Evolutionary conservation across 495 filamentous ascomycete species (phyloP), one percentile per base, ranked within the genome.

Genomic region (Pseudoneurospora amorphoporcata): DNA sequence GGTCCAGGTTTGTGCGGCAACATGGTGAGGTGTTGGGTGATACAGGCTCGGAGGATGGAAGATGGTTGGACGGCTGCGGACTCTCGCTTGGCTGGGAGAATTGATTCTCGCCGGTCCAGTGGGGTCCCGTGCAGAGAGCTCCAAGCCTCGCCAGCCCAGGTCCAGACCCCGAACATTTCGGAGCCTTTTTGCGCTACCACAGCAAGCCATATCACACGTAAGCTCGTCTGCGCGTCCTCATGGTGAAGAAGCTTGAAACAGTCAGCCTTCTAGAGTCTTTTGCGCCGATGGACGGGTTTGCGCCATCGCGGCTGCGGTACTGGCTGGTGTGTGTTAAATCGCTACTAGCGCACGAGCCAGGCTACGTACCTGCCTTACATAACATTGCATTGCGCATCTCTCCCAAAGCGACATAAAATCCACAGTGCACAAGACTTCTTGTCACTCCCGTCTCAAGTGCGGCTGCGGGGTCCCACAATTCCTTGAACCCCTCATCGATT

Each of bases 41-140:
- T 35, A 65, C 53, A 65, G 53, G 53, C 53, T 65, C 53, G 53
- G 53, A 65, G 53, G 53, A 65, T 65, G 53, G 53, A 65, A 65
- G 53, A 65, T 35, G 53, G 53, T 65, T 65, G 53, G 29, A 65
- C 53, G 53, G 53, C 53, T 61, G 53, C 23, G 47, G 47, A 58
- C 47, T 58, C 47, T 58, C 47, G 23, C 53, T 61, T 61, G 53
- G 68, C 42, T 70, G 47, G 53, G 69, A 72, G 75, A 77, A 75
- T 74, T 73, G 72, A 69, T 75, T 75, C 74, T 79, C 72, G n/a
- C n/a, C n/a, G 72, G 73, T 76, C 73, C 73, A 77, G 77, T 77
- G 77, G 77, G 77, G 77, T 73, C 70, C 68, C 68, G 45, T 53
- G 74, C 37, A 45, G 43, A 53, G 43, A 65, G 68, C 71, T 41